Evolutionary conservation across 352 stramenopile species (phyloP).

Genomic region (Phytophthora colocasiae): DNA sequence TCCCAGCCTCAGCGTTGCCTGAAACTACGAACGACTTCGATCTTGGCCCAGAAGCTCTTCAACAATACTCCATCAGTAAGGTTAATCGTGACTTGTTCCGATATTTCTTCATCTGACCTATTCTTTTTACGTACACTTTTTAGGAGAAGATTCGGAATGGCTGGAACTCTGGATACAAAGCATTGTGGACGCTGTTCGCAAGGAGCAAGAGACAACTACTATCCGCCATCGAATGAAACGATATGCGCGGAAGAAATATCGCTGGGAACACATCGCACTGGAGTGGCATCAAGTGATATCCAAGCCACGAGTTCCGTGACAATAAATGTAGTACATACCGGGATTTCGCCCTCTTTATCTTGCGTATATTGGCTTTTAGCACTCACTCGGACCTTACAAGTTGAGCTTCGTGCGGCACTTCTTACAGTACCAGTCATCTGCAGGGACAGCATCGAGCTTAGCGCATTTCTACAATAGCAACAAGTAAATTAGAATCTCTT

Average conservation of each 20-base stretch:
- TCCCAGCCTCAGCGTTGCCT: conserved; percentile 59
- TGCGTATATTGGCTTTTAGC: conserved; percentile 25
- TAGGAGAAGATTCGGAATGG: conserved; percentile 52
- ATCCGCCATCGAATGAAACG: conserved; percentile 64
- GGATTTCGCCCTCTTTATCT: conserved; percentile 17
- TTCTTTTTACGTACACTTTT: neutral
- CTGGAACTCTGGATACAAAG: conserved; percentile 57
- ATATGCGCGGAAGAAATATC: conserved; percentile 60
- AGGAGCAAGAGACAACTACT: conserved; percentile 31
- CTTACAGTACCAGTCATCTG: conserved; percentile 91
- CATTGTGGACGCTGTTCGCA: conserved; percentile 47
- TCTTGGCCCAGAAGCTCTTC: conserved; percentile 62
- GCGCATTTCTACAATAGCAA: conserved; percentile 82
- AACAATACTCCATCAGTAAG: conserved; percentile 28
- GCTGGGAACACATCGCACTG: conserved; percentile 58
- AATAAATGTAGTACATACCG: neutral
- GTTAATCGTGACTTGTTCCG: neutral
- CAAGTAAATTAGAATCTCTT: conserved; percentile 9
- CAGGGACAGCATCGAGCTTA: conserved; percentile 75
- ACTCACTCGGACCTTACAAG: conserved; percentile 34
- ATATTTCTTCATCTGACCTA: neutral
- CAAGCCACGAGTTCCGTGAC: conserved; percentile 23
- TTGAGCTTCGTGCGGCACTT: conserved; percentile 61
- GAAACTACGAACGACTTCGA: conserved; percentile 79
- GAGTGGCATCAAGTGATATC: conserved; percentile 65